A percentile compares a stretch with the other conserved stretches of the same genome.
phyloP scores from a whole-genome alignment of 2,329 filamentous ascomycete species.

The Aspergillus versicolor region DNA sequence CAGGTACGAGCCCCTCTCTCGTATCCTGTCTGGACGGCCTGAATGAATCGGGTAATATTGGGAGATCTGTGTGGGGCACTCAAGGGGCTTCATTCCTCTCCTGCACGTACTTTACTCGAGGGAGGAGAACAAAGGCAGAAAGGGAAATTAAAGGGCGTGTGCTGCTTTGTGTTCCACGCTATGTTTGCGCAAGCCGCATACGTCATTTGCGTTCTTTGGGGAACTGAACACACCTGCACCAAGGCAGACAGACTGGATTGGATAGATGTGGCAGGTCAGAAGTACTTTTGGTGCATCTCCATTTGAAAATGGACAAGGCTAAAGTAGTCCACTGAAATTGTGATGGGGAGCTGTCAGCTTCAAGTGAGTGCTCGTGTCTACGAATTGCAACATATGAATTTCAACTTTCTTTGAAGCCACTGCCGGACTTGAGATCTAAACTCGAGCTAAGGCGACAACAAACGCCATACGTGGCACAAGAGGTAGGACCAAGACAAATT shows the following conservation, averaged over 20 bases:
- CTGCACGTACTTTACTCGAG: background rate
- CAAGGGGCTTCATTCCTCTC: no score
- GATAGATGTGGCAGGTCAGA: background rate
- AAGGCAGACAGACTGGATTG: background rate
- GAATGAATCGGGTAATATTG: no score
- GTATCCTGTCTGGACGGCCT: no score
- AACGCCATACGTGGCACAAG: conserved; percentile 24
- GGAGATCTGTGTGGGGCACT: no score
- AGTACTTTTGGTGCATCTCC: background rate
- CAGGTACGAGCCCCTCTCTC: no score
- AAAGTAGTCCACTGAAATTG: no score
- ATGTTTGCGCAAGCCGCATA: conserved; percentile 17
- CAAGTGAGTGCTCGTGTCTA: background rate
- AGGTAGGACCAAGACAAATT: conserved; percentile 19
- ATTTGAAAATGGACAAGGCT: background rate
- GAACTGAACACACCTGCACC: background rate
- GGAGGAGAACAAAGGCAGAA: no score
- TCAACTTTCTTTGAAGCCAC: conserved; percentile 24
- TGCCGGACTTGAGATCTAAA: conserved; percentile 26
- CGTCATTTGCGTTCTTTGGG: conserved; percentile 18
- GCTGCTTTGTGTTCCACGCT: background rate
- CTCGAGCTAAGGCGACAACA: conserved; percentile 24
- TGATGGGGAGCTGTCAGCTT: no score
- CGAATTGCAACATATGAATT: conserved; percentile 12
- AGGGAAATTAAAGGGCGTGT: background rate